Base-by-base conservation (phyloP, 768 basidiomycete genomes). In the Kockovaella imperatae region DNA sequence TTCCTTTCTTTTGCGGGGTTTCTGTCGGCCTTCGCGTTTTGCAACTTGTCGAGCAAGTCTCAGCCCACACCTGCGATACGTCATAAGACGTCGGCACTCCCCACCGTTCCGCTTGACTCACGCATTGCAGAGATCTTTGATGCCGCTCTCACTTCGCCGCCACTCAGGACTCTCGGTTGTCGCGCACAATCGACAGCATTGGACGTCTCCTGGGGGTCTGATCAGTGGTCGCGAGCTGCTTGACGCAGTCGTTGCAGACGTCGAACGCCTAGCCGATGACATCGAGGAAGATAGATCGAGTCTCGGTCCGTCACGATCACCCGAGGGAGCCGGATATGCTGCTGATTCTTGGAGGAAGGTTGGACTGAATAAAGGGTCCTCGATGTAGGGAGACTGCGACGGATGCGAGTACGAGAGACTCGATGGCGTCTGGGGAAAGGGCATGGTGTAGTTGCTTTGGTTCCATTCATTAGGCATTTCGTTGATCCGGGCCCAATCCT, bases 111-210 rank as follows among this genome's bases (percentile, higher is more conserved):
- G 5, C 21, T 14, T 15, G 18, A 69, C 68, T 69, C 49, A 69
- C 66, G 69, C 69, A 42, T 70, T 70, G 45, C 69, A 70, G 17
- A 70, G 35, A 42, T 70, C 64, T 49, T 70, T 70, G 52, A 64
- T 54, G 10, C 69, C 69, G 25, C 41, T 56, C 42, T 68, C 69
- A 29, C 54, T 65, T 40, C 64, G 48, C 20, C 69, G 52, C 69
- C 69, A 70, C 40, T 70, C 69, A 30, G 69, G 69, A 34, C 52
- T 56, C 29, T 67, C 64, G 21, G 35, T 53, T 10, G 47, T 67
- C 23, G 60, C 64, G 42, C 69, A 70, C 25, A 58, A 57, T 3
- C 53, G 45, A 53, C 69, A 70, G 24, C 62, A 52, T 18, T 60
- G 60, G 15, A 65, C 54, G 21, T 62, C 53, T 6, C 61, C 64